These are phyloP conservation scores for Alternaria burnsii DNA, from an alignment of 2,329 filamentous ascomycete genomes.

Conservation along the genomic window DNA sequence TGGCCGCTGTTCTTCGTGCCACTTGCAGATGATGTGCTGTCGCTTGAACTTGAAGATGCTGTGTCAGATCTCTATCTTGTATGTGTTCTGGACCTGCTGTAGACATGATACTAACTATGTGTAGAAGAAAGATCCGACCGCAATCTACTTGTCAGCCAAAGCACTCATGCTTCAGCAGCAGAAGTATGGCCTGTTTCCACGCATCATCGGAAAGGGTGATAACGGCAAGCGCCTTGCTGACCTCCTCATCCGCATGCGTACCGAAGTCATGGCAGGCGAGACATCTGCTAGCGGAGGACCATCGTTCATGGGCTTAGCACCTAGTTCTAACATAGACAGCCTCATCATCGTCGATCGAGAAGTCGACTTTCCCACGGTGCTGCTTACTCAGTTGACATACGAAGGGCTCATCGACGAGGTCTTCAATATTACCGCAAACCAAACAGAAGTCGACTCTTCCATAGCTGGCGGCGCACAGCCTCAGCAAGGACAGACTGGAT, in stretches of 20 bases:
- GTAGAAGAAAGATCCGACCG: slow-evolving; percentile 84
- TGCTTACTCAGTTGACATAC: slow-evolving; percentile 95
- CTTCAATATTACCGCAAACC: slow-evolving; percentile 90
- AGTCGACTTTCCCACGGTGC: slow-evolving; percentile 88
- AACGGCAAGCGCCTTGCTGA: slow-evolving; percentile 90
- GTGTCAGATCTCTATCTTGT: slow-evolving; percentile 87
- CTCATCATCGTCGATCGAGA: slow-evolving; percentile 95
- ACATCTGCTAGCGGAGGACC: slow-evolving; percentile 66
- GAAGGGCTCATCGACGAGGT: slow-evolving; percentile 95
- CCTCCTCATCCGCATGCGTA: slow-evolving; percentile 87
- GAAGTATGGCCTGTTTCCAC: slow-evolving; percentile 89
- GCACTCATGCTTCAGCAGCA: slow-evolving; percentile 95
- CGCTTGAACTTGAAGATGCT: slow-evolving; percentile 85
- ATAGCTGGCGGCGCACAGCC: slow-evolving; percentile 79
- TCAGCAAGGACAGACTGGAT: slow-evolving; percentile 61
- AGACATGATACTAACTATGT: slow-evolving; percentile 30
- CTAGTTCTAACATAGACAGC: slow-evolving; percentile 87
- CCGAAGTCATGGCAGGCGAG: slow-evolving; percentile 84
- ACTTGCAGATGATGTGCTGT: slow-evolving; percentile 88
- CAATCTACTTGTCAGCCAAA: slow-evolving; percentile 87
- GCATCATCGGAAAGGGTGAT: slow-evolving; percentile 94
- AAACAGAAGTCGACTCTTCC: slow-evolving; percentile 90
- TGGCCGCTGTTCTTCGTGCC: slow-evolving; percentile 90
- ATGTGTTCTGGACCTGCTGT: slow-evolving; percentile 32
- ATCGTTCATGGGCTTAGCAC: slow-evolving; percentile 72